phyloP scores from a whole-genome alignment of 305 asterid genomes.

The Fraxinus sp. region DNA sequence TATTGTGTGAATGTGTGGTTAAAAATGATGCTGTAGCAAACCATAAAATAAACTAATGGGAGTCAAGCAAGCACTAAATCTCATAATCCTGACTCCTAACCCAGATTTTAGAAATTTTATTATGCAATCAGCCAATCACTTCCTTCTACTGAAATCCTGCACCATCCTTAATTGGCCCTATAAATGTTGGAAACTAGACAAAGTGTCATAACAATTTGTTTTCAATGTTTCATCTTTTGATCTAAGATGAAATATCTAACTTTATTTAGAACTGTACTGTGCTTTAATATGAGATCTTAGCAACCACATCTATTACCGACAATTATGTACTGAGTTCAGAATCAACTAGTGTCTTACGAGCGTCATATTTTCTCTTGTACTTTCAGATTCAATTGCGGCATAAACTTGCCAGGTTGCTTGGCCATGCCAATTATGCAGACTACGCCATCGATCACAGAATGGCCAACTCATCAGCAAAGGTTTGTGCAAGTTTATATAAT shows the following conservation, averaged over 20 bases:
- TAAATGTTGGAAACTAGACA: background rate
- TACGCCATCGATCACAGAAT: slow-evolving; percentile 67
- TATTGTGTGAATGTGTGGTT: background rate
- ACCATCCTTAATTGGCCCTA: background rate
- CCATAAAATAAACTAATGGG: background rate
- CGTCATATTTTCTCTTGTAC: slow-evolving; percentile 17
- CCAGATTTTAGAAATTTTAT: background rate
- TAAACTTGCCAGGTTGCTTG: slow-evolving; percentile 88
- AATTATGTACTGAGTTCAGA: background rate
- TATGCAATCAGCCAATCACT: too few relatives aligned
- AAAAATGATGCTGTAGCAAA: too few relatives aligned
- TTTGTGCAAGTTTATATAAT: slow-evolving; percentile 33
- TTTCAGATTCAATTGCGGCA: slow-evolving; percentile 85
- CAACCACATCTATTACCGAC: background rate
- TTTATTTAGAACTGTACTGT: background rate
- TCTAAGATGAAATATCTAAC: background rate
- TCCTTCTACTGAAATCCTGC: background rate
- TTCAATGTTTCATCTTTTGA: background rate
- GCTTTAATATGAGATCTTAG: background rate
- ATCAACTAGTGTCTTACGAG: background rate
- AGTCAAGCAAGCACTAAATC: background rate
- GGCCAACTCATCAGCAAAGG: slow-evolving; percentile 87
- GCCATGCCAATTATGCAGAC: slow-evolving; percentile 76
- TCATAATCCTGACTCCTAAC: background rate
- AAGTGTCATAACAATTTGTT: background rate